Evolutionary conservation across 2,329 filamentous ascomycete species (phyloP).

Genomic region (Beauveria sp.): DNA sequence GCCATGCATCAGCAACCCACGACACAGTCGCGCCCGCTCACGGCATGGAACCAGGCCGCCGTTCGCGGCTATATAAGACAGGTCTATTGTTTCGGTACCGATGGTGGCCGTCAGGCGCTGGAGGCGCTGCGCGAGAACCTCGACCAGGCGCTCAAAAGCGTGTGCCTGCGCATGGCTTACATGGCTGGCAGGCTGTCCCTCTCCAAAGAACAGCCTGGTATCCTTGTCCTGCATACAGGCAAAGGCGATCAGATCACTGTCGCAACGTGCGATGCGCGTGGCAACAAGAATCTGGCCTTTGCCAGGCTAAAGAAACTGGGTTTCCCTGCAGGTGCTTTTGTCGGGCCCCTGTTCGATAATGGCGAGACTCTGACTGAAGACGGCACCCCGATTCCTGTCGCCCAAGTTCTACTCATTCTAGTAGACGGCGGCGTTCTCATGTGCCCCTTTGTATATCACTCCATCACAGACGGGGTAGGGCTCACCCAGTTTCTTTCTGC

Average conservation of each 20-base stretch:
- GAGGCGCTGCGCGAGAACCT: slow-evolving; percentile 8
- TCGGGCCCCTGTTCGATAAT: slow-evolving; percentile 19
- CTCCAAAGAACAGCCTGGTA: neutral
- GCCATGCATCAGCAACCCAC: neutral
- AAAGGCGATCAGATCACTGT: neutral
- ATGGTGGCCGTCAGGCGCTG: slow-evolving; percentile 1
- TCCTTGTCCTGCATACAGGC: neutral
- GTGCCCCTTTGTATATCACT: slow-evolving; percentile 33
- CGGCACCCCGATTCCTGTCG: slow-evolving; percentile 25
- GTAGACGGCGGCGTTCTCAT: slow-evolving; percentile 33
- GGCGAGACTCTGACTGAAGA: slow-evolving; percentile 9
- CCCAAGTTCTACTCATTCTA: slow-evolving; percentile 30
- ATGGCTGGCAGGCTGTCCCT: slow-evolving; percentile 5
- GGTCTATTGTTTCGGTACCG: slow-evolving; percentile 14
- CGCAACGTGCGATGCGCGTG: neutral
- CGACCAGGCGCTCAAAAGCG: neutral
- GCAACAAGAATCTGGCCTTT: slow-evolving; percentile 14
- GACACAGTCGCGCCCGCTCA: slow-evolving; percentile 1
- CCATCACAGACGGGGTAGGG: slow-evolving; percentile 34
- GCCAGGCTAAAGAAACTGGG: slow-evolving; percentile 18
- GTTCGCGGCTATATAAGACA: slow-evolving; percentile 15
- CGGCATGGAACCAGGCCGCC: slow-evolving; percentile 15
- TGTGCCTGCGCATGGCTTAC: slow-evolving; percentile 1
- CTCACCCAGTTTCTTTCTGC: slow-evolving; percentile 31
- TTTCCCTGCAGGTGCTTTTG: slow-evolving; percentile 25